Conservation (phyloP, 139 green algal genomes). For the Chlamydomonas urium region DNA sequence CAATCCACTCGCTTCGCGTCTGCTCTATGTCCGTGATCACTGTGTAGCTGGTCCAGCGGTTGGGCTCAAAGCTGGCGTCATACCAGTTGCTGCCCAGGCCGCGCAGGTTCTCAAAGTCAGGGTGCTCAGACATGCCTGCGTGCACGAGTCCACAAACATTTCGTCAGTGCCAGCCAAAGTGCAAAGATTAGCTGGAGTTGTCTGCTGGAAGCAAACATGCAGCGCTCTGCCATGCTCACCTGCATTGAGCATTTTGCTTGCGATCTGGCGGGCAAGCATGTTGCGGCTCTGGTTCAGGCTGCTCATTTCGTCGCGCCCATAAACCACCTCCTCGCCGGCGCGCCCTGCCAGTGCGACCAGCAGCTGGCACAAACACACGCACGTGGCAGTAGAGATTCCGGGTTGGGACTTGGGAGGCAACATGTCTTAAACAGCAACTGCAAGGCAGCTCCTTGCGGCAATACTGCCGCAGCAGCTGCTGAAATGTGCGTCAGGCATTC, state of each 20-base stretch:
- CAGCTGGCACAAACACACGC: constrained; percentile 70
- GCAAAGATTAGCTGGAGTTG: too few relatives aligned
- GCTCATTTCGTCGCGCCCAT: constrained; percentile 43
- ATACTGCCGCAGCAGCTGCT: too few relatives aligned
- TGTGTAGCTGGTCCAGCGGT: constrained; percentile 17
- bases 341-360: constrained; percentile 64
- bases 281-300: constrained; percentile 43
- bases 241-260: constrained; percentile 49
- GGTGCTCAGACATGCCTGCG: constrained; percentile 44
- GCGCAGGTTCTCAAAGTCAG: constrained; percentile 53
- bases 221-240: constrained; percentile 16
- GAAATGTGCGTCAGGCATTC: too few relatives aligned
- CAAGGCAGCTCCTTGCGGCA: too few relatives aligned
- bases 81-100: constrained; percentile 37
- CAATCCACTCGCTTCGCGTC: constrained; percentile 33
- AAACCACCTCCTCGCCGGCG: constrained; percentile 44
- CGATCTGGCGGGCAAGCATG: constrained; percentile 50
- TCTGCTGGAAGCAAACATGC: too few relatives aligned
- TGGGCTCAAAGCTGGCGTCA: constrained; percentile 43
- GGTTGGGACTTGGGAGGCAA: too few relatives aligned
- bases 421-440: too few relatives aligned
- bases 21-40: constrained; percentile 33
- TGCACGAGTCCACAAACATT: background rate
- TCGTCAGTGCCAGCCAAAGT: background rate
- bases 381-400: too few relatives aligned